These are phyloP conservation scores for Phaffomyces thermotolerans DNA, from an alignment of 805 yeast genomes.

Conservation along the genomic window DNA sequence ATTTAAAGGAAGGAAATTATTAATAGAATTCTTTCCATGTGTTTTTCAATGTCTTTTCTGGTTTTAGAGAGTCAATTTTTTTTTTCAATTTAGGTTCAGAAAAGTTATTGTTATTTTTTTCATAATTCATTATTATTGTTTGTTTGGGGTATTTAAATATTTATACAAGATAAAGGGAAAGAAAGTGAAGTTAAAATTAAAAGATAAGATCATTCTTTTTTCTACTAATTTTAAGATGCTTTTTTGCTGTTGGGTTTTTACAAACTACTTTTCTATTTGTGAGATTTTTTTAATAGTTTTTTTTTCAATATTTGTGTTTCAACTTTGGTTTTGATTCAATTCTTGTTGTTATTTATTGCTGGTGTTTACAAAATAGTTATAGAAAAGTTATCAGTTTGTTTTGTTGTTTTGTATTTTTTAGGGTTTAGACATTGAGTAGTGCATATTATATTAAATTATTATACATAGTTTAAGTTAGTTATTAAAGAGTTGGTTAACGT, in stretches of 20 bases:
- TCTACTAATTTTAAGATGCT: too few relatives aligned
- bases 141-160: constrained; percentile 5
- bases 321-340: constrained; percentile 4
- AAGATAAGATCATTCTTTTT: background rate
- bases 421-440: constrained; percentile 20
- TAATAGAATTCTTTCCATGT: constrained; percentile 1
- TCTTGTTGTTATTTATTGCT: background rate
- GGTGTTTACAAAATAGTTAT: constrained; percentile 3
- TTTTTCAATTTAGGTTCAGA: background rate
- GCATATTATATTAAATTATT: constrained; percentile 5
- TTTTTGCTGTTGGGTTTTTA: constrained; percentile 1
- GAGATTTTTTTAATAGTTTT: background rate
- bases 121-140: constrained; percentile 2
- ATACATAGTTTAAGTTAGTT: background rate
- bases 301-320: constrained; percentile 1
- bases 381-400: constrained; percentile 16
- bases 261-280: constrained; percentile 2
- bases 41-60: background rate
- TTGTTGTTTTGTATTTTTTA: constrained; percentile 10
- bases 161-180: constrained; percentile 2
- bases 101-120: background rate
- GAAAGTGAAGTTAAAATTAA: background rate
- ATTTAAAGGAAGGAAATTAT: constrained; percentile 1
- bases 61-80: background rate
- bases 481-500: background rate